Evolutionary conservation across 1,284 basidiomycete species (phyloP).

Genomic region (Cryptococcus sp.): DNA sequence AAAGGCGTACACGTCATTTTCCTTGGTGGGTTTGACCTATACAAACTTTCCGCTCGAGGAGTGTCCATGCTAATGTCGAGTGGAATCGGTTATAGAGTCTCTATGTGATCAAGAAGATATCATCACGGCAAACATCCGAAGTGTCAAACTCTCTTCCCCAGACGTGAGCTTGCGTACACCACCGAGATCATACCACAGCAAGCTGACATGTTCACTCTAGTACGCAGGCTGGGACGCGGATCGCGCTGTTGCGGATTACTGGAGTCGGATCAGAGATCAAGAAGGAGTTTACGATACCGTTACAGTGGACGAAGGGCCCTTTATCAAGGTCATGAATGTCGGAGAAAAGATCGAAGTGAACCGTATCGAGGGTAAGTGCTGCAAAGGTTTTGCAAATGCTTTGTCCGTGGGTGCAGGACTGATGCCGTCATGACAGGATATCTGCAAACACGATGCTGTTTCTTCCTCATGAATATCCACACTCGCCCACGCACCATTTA

Average conservation of each 20-base stretch:
- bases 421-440: slow-evolving; percentile 43
- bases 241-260: slow-evolving; percentile 88
- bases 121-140: slow-evolving; percentile 90
- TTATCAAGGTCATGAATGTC: slow-evolving; percentile 95
- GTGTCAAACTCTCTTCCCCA: slow-evolving; percentile 96
- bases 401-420: not conserved
- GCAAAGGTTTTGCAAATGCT: too few relatives aligned
- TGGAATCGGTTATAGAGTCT: slow-evolving; percentile 63
- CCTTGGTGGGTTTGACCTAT: slow-evolving; percentile 62
- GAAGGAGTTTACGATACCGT: slow-evolving; percentile 76
- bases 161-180: slow-evolving; percentile 65
- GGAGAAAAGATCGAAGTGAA: slow-evolving; percentile 93
- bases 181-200: not conserved
- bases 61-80: not conserved
- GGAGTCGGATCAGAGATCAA: slow-evolving; percentile 81
- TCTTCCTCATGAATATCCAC: slow-evolving; percentile 97
- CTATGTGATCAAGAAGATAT: slow-evolving; percentile 86
- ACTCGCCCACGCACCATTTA: slow-evolving; percentile 87
- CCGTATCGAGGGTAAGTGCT: slow-evolving; percentile 57
- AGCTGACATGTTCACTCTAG: slow-evolving; percentile 53
- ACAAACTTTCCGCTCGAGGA: not conserved
- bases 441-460: slow-evolving; percentile 68
- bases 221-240: slow-evolving; percentile 92
- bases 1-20: slow-evolving; percentile 87
- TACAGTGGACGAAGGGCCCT: slow-evolving; percentile 70